Evolutionary conservation across 2,329 filamentous ascomycete species (phyloP).

Genomic region (Paraphoma sp.): DNA sequence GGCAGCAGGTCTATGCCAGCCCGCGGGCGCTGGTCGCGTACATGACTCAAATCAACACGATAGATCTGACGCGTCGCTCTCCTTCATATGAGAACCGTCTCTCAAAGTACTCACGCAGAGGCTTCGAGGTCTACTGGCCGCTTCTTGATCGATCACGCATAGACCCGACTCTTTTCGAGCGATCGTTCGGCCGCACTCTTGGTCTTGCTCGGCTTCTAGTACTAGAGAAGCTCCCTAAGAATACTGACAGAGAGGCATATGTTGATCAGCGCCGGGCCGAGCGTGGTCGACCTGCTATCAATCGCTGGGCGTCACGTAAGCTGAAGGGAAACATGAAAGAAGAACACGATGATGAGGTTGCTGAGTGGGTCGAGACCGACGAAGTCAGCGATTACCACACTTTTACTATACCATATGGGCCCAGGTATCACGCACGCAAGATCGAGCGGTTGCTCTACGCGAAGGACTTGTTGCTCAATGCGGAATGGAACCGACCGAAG

Average conservation of each 20-base stretch:
- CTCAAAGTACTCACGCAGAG: constrained; percentile 80
- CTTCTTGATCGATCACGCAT: constrained; percentile 75
- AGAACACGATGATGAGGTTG: constrained; percentile 77
- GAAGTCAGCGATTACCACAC: constrained; percentile 79
- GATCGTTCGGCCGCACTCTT: constrained; percentile 76
- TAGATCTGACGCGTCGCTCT: constrained; percentile 80
- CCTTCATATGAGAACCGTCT: constrained; percentile 88
- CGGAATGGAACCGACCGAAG: constrained; percentile 80
- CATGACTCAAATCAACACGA: constrained; percentile 80
- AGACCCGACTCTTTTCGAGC: constrained; percentile 86
- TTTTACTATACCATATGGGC: constrained; percentile 71
- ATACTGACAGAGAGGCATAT: constrained; percentile 72
- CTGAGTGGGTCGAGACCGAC: constrained; percentile 80
- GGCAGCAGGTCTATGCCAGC: constrained; percentile 78
- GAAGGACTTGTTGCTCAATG: constrained; percentile 81
- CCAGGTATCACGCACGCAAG: constrained; percentile 63
- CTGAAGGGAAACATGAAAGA: constrained; percentile 77
- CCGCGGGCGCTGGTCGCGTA: constrained; percentile 80
- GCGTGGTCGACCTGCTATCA: constrained; percentile 69
- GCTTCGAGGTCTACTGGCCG: constrained; percentile 85
- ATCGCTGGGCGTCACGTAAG: constrained; percentile 51
- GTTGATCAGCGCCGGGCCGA: constrained; percentile 73
- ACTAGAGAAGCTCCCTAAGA: constrained; percentile 77
- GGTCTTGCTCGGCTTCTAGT: constrained; percentile 82
- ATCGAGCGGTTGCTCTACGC: constrained; percentile 85